phyloP scores from a whole-genome alignment of 805 yeast species.

The Cyberlindnera veronae region DNA sequence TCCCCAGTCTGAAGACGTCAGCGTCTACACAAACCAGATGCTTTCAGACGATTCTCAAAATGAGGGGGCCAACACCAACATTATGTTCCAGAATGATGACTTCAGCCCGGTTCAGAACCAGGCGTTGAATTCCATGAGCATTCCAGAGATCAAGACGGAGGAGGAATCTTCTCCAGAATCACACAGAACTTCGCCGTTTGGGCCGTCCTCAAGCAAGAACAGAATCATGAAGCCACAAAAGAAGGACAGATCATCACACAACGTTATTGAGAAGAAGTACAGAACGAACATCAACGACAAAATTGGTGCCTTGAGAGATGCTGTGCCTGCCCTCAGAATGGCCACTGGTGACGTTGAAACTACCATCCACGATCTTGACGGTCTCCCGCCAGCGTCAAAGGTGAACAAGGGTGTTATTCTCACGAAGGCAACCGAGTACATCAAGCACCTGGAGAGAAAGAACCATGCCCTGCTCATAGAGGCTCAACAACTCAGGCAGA shows the following conservation, averaged over 20 bases:
- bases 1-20: background rate
- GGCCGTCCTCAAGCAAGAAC: background rate
- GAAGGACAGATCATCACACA: constrained; percentile 62
- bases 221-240: constrained; percentile 39
- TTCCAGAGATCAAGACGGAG: constrained; percentile 5
- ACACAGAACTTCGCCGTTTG: constrained; percentile 6
- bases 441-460: constrained; percentile 57
- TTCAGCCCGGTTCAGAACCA: constrained; percentile 6
- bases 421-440: constrained; percentile 78
- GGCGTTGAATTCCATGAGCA: background rate
- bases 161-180: constrained; percentile 9
- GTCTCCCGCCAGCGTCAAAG: constrained; percentile 70
- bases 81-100: constrained; percentile 4
- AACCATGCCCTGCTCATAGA: constrained; percentile 44
- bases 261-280: constrained; percentile 78
- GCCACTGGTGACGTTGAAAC: constrained; percentile 49
- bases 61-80: background rate
- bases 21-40: background rate
- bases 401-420: constrained; percentile 76
- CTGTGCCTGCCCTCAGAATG: constrained; percentile 73
- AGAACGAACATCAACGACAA: constrained; percentile 73
- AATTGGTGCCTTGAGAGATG: constrained; percentile 64
- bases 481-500: constrained; percentile 42
- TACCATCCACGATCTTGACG: constrained; percentile 55
- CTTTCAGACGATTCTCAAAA: too few species aligned